Base-by-base conservation (phyloP, 164 flowering plant genomes). In the Tetrastigma voinierianum region DNA sequence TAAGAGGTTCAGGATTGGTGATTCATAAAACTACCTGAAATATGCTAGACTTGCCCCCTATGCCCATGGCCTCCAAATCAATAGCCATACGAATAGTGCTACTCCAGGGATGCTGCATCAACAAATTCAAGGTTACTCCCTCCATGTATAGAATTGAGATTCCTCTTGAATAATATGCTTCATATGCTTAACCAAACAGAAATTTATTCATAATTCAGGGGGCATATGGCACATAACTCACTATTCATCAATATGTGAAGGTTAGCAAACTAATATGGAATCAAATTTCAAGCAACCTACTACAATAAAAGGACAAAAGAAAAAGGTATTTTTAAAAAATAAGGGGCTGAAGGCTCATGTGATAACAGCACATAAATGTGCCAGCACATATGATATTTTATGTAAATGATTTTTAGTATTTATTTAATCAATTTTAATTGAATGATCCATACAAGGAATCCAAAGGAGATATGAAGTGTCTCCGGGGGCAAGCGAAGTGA, bases 11-110 rank as follows among this genome's bases (percentile, higher is more conserved):
- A 62, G 40, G 4, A 48, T 49, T 10, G 25, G 21, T 14, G 19
- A 59, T n/a, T 53, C n/a, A 51, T 48, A 47, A 20, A 53, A 67
- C 18, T 2, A 95, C 99, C 99, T 95, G 97, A 78, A 95, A 95
- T 69, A 95, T 84, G 69, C 81, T 67, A 57, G 99, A 92, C 72
- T 84, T 87, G 47, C 99, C 99, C 59, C 99, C 99, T 61, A 86
- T 78, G 13, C 99, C 97, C 96, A 95, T 92, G 67, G 99, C 97
- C 80, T 95, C 99, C 78, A 95, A 78, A 80, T 95, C 97, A 76
- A 95, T 73, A 54, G 90, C 96, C 80, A 92, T 54, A 44, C 92
- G 87, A 65, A 95, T 59, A 25, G 91, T 83, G 69, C 70, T 70
- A 59, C 91, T 87, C 99, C 97, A 92, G 9, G 97, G 92, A 76